phyloP scores from a whole-genome alignment of 2,329 filamentous ascomycete genomes.

The Cryphonectria nitschkei region DNA sequence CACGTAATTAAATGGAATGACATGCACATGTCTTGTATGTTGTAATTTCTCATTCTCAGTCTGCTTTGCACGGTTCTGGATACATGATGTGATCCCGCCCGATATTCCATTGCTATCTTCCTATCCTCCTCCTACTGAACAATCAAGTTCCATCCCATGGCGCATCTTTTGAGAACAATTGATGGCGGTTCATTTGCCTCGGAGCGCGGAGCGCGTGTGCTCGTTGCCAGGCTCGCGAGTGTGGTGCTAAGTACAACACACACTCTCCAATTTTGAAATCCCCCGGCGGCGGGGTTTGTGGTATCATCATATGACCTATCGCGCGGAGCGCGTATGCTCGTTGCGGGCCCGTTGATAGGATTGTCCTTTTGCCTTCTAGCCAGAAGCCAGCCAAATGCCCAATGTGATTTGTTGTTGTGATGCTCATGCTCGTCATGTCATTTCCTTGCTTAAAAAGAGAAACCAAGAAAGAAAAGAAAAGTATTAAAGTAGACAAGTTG shows the following conservation, averaged over 20 bases:
- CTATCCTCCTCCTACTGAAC: background rate
- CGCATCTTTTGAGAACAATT: conserved; percentile 8
- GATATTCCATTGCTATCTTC: conserved; percentile 5
- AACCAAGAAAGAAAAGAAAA: conserved; percentile 8
- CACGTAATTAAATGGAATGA: background rate
- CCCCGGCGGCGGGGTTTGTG: conserved; percentile 15
- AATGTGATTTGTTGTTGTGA: conserved; percentile 17
- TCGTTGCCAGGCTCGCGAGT: conserved; percentile 28
- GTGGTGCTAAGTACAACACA: conserved; percentile 17
- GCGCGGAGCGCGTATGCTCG: conserved; percentile 30
- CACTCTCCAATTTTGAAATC: conserved; percentile 9
- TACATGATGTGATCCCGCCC: background rate
- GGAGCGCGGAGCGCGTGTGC: conserved; percentile 30
- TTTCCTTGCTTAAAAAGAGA: background rate
- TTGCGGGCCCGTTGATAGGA: conserved; percentile 30
- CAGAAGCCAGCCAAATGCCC: conserved; percentile 18
- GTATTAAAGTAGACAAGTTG: background rate
- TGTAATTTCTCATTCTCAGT: conserved; percentile 10
- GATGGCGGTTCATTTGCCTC: conserved; percentile 25
- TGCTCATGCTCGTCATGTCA: conserved; percentile 19
- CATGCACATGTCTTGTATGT: background rate
- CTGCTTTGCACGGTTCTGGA: conserved; percentile 9
- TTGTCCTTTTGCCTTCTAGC: conserved; percentile 16
- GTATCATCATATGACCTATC: conserved; percentile 31
- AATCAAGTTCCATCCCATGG: conserved; percentile 19